phyloP scores from a whole-genome alignment of 768 basidiomycete genomes.

The Trametes villosa region DNA sequence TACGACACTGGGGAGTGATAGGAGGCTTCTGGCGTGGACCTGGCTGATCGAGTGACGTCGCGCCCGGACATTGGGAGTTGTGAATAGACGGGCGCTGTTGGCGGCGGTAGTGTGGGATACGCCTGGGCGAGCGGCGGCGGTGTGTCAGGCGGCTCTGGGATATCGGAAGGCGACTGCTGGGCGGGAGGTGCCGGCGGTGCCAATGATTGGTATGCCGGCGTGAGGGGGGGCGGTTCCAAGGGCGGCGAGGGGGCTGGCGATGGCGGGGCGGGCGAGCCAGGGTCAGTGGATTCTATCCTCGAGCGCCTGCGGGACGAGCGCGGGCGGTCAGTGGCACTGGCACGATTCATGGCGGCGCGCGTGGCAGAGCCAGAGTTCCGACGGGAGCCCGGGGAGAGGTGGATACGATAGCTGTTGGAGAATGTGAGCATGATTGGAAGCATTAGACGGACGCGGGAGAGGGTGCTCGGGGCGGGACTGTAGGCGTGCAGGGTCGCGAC shows the following conservation, averaged over 20 bases:
- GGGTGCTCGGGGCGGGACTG: not conserved
- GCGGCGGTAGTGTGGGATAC: constrained; percentile 32
- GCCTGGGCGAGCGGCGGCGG: constrained; percentile 34
- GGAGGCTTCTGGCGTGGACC: constrained; percentile 25
- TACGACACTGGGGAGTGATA: constrained; percentile 18
- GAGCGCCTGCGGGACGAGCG: constrained; percentile 24
- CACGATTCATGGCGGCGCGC: constrained; percentile 59
- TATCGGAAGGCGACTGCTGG: not conserved
- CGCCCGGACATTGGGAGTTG: constrained; percentile 16
- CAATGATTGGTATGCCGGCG: constrained; percentile 23
- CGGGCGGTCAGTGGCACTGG: constrained; percentile 23
- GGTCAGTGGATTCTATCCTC: constrained; percentile 12
- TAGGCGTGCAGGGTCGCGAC: not conserved
- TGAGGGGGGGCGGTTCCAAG: constrained; percentile 31
- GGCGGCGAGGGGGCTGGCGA: constrained; percentile 23
- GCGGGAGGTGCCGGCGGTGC: constrained; percentile 11
- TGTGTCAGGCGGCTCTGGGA: constrained; percentile 36
- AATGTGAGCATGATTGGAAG: not conserved
- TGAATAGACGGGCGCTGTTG: constrained; percentile 19
- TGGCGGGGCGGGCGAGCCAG: constrained; percentile 9
- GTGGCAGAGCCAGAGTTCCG: constrained; percentile 59
- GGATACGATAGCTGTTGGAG: constrained; percentile 70
- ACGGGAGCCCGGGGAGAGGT: constrained; percentile 79
- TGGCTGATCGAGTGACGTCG: constrained; percentile 23
- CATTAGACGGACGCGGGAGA: not conserved